Conservation (phyloP, 1,284 basidiomycete species). For the Trametes polyzona region DNA sequence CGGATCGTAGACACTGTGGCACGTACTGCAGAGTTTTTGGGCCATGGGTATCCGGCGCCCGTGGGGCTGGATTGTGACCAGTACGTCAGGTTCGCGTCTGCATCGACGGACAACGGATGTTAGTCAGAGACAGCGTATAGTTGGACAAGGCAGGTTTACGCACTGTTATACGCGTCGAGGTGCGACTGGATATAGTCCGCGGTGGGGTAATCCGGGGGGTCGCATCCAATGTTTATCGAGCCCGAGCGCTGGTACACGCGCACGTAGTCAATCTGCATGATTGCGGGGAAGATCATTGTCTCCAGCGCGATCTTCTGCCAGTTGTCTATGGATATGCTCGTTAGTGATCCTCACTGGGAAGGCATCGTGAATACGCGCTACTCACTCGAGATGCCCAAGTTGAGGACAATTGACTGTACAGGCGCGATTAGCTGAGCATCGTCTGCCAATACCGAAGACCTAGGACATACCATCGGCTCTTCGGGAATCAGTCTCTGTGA, state of each 20-base stretch:
- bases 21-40: conserved; percentile 35
- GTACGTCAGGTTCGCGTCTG: conserved; percentile 35
- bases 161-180: conserved; percentile 37
- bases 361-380: neutral
- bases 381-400: conserved; percentile 46
- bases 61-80: conserved; percentile 30
- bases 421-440: neutral
- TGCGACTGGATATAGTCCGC: conserved; percentile 47
- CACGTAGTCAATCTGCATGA: conserved; percentile 64
- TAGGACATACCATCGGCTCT: conserved; percentile 60
- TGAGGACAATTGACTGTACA: conserved; percentile 44
- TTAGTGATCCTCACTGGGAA: neutral
- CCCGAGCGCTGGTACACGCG: conserved; percentile 56
- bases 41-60: conserved; percentile 36
- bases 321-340: conserved; percentile 38
- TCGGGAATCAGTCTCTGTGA: conserved; percentile 54
- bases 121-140: neutral
- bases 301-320: conserved; percentile 53
- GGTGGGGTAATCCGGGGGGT: conserved; percentile 58
- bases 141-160: conserved; percentile 18
- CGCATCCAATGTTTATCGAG: conserved; percentile 56
- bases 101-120: too few relatives aligned
- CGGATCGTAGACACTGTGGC: too few relatives aligned
- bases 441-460: neutral
- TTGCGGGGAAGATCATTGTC: conserved; percentile 41